A percentile compares a stretch with the other conserved stretches of the same genome.
Conservation (phyloP, 2,329 filamentous ascomycete species). For the Periconia macrospinosa region DNA sequence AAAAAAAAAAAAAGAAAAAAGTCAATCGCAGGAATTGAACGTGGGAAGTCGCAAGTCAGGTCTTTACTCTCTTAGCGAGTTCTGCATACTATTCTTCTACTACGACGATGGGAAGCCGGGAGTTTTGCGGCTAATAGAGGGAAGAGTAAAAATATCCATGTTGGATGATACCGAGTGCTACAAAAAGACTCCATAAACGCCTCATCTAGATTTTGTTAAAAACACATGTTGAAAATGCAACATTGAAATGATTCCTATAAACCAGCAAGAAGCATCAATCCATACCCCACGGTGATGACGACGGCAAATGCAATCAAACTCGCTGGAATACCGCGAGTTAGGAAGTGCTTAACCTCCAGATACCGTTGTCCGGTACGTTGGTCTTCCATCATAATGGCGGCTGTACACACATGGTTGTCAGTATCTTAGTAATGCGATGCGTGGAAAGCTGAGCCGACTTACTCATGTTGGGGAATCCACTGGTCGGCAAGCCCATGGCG, state of each 20-base stretch:
- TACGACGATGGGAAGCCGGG: too few relatives aligned
- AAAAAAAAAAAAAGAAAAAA: too few relatives aligned
- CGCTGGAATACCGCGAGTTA: conserved; percentile 87
- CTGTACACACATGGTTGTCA: conserved; percentile 50
- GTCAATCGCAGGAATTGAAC: too few relatives aligned
- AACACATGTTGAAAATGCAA: too few relatives aligned
- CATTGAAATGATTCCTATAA: conserved; percentile 50
- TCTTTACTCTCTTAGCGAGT: too few relatives aligned
- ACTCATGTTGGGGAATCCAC: conserved; percentile 99
- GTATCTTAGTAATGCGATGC: conserved; percentile 6
- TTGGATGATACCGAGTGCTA: too few relatives aligned
- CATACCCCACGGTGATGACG: conserved; percentile 87
- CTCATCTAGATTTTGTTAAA: too few relatives aligned
- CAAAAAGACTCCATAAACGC: too few relatives aligned
- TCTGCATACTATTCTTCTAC: too few relatives aligned
- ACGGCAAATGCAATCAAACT: conserved; percentile 80
- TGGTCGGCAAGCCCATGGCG: conserved; percentile 96
- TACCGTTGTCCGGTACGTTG: conserved; percentile 87
- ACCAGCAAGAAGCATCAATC: conserved; percentile 77
- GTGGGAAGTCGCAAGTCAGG: too few relatives aligned
- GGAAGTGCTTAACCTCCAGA: conserved; percentile 88
- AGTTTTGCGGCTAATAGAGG: too few relatives aligned
- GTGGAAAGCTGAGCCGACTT: conserved; percentile 50
- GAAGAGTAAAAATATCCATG: too few relatives aligned
- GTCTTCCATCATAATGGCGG: conserved; percentile 99